Percentiles rank a stretch among this genome's conserved stretches.
phyloP scores from a whole-genome alignment of 257 asterid species.

The Forsythia suspensa region DNA sequence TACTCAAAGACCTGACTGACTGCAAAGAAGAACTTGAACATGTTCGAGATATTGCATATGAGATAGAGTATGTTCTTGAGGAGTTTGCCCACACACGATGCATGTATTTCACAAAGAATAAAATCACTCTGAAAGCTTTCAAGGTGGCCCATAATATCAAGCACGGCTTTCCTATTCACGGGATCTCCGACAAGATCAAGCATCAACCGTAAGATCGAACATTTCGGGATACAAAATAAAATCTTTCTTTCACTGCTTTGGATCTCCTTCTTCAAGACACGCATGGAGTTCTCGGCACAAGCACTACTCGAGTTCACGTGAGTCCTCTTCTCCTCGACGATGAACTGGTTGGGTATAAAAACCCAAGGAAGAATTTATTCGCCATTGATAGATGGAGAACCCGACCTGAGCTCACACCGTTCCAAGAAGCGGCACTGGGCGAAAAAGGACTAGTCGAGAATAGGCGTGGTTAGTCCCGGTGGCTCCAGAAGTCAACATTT shows the following conservation, averaged over 20 bases:
- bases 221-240: background rate
- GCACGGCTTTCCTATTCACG: constrained; percentile 14
- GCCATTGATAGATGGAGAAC: constrained; percentile 14
- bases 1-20: too few relatives aligned
- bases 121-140: background rate
- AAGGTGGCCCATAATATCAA: background rate
- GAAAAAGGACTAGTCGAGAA: constrained; percentile 8
- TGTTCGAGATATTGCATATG: constrained; percentile 18
- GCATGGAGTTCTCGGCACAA: background rate
- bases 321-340: constrained; percentile 32
- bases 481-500: constrained; percentile 40
- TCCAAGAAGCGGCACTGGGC: too few relatives aligned
- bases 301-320: background rate
- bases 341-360: constrained; percentile 37
- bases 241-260: background rate
- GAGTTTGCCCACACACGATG: constrained; percentile 20
- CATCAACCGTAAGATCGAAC: background rate
- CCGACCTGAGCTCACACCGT: too few relatives aligned
- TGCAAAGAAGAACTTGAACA: too few relatives aligned
- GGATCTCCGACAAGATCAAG: constrained; percentile 8
- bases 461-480: constrained; percentile 30
- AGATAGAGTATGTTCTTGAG: constrained; percentile 35
- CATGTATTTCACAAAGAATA: constrained; percentile 18
- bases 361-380: background rate
- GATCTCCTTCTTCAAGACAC: background rate